Base-by-base conservation (phyloP, 768 basidiomycete genomes). In the Mycena filopes region DNA sequence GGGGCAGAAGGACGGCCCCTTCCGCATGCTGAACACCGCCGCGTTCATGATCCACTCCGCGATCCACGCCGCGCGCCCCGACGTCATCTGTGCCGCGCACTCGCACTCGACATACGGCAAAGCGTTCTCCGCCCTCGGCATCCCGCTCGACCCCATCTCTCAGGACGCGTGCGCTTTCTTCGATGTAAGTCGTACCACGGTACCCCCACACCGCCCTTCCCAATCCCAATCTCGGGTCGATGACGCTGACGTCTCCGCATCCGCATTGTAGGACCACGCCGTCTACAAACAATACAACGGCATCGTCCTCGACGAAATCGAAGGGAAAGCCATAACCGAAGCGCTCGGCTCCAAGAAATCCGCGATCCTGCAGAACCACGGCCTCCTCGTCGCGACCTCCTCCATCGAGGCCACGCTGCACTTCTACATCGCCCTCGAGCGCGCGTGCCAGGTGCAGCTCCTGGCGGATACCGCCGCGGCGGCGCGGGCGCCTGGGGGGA, bases 51-150 rank as follows among this genome's bases (percentile, higher is more conserved):
- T 82, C 45, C 79, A 85, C 64, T 79, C 81, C 18, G 77, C 79
- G 1, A 76, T 85, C 41, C 84, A 83, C 63, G 71, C 73, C 40
- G 82, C 81, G 21, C 80, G 84, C 49, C 82, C 84, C 10, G 83
- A 85, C 61, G 78, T 86, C 38, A 51, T 81, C 8, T 80, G 81
- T 47, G 81, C 81, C 15, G 83, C 82, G 0, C 84, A 86, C 65
- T 82, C 81, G n/a, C 84, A 85, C 68, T 82, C 83, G 18, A 74
- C 81, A 12, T 74, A 81, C 71, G 85, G 84, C 36, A 84, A 83
- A 67, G 82, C 83, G 0, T 87, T 82, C 73, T 82, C 82, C 8
- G 74, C 81, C 9, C 77, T 85, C 25, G 83, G 84, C 13, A 77
- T 74, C 21, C 72, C 77, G 12, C 72, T 84, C 42, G 80, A 83